Evolutionary conservation across 108 stramenopile genomes (phyloP), one percentile per base, ranked within the genome.

Genomic region (Nannochloropsis salina): DNA sequence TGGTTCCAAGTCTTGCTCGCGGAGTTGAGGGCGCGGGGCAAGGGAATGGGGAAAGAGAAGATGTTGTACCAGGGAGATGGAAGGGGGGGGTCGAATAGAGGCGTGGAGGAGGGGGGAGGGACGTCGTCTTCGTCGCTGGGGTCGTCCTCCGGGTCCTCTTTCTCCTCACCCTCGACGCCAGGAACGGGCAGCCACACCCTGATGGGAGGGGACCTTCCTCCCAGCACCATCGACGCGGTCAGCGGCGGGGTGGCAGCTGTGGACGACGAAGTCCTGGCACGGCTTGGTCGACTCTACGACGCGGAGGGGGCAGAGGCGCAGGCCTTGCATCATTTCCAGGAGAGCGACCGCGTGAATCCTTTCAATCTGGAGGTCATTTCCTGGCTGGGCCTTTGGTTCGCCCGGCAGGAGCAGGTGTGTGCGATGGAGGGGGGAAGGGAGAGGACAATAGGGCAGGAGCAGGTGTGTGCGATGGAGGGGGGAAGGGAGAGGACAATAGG

Each of bases 321-420:
- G 91, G 91, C 91, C 42, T 89, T 94, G 44, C 93, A 92, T 82
- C 93, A 92, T 83, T 92, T 92, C 15, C 85, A 92, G 2, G 93
- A 93, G 82, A 93, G 93, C 86, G 94, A 94, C 84, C 86, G 95
- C n/a, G 91, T 94, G 83, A 94, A 93, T 43, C 96, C 96, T 12
- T 89, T 91, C 42, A 94, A 96, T 84, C 89, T 96, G 43, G 95
- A 95, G 82, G 94, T 94, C 84, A 94, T 96, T 43, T 85, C 89
- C 20, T 94, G 93, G 94, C 91, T 96, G 43, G 96, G 95, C 41
- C 92, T 95, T 15, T 94, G 94, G 95, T 96, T 94, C 85, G 82
- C 83, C 4, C 61, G 61, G 61, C 21, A 82, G 44, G 44, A 43
- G 42, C 42, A 43, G 44, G 82, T 82, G n/a, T n/a, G 61, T n/a